Conservation (phyloP, 2,329 filamentous ascomycete species). For the Cladophialophora immunda region DNA sequence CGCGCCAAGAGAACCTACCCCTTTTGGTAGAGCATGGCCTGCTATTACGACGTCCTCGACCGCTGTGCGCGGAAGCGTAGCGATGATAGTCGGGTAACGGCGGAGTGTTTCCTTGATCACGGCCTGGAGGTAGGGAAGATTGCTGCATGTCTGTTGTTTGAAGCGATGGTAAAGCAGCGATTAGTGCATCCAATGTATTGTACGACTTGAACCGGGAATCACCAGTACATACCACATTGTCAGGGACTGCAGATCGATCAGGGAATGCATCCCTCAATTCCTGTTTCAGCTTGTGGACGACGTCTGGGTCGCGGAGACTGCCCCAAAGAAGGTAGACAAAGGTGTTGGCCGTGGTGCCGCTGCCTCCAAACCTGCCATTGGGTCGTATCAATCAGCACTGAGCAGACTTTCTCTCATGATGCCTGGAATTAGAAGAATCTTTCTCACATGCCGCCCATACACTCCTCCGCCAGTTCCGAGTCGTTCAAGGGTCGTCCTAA, state of each 20-base stretch:
- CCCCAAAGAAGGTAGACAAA: constrained; percentile 25
- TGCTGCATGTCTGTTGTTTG: constrained; percentile 20
- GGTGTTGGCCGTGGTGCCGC: constrained; percentile 31
- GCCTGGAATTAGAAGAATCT: too few relatives aligned
- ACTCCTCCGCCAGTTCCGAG: constrained; percentile 28
- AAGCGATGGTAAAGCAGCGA: background rate
- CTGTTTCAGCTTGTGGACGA: constrained; percentile 19
- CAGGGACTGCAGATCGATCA: constrained; percentile 3
- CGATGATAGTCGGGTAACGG: constrained; percentile 34
- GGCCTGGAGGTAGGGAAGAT: constrained; percentile 45
- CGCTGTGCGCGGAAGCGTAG: constrained; percentile 32
- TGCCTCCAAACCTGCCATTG: constrained; percentile 22
- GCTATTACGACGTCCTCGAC: constrained; percentile 33
- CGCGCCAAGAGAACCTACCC: background rate
- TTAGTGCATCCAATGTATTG: background rate
- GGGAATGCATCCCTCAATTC: constrained; percentile 14
- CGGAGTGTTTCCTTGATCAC: constrained; percentile 43
- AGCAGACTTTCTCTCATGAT: background rate
- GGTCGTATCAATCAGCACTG: background rate
- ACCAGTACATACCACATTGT: constrained; percentile 23
- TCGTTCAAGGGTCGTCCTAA: constrained; percentile 24
- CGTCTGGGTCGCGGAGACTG: constrained; percentile 12
- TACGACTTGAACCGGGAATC: too few relatives aligned
- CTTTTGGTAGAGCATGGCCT: constrained; percentile 38
- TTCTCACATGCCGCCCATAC: constrained; percentile 29